phyloP scores from a whole-genome alignment of 2,329 filamentous ascomycete genomes.

The Cercospora beticola region DNA sequence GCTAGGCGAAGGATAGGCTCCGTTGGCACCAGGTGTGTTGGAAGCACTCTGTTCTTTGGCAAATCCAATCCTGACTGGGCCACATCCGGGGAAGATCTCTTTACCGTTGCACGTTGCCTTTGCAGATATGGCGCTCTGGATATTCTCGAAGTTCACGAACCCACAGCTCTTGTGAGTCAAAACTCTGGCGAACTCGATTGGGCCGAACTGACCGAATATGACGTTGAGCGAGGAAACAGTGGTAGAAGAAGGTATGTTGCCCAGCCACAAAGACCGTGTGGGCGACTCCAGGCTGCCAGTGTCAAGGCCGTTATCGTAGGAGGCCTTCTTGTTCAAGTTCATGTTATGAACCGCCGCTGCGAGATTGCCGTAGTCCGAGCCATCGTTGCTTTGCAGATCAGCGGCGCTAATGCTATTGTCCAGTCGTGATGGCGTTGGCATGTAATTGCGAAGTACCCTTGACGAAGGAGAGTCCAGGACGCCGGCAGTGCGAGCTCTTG shows the following conservation, averaged over 20 bases:
- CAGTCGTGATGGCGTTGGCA: conserved; percentile 72
- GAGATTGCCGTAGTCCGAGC: conserved; percentile 75
- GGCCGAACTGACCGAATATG: conserved; percentile 91
- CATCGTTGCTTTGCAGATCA: conserved; percentile 72
- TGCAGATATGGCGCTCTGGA: conserved; percentile 87
- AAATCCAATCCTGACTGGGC: conserved; percentile 92
- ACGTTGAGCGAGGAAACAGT: conserved; percentile 92
- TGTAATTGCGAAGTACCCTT: conserved; percentile 66
- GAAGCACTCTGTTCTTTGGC: conserved; percentile 92
- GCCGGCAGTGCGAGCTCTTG: conserved; percentile 86
- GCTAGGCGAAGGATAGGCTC: conserved; percentile 84
- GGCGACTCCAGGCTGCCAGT: conserved; percentile 71
- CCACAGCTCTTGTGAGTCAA: conserved; percentile 98
- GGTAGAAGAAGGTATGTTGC: conserved; percentile 94
- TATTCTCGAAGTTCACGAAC: conserved; percentile 93
- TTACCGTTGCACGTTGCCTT: conserved; percentile 89
- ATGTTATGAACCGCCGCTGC: conserved; percentile 80
- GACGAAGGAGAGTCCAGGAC: conserved; percentile 76
- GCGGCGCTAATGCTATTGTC: conserved; percentile 73
- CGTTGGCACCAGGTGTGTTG: conserved; percentile 82
- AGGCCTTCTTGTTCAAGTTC: conserved; percentile 65
- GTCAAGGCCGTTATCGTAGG: conserved; percentile 64
- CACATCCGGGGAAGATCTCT: conserved; percentile 96
- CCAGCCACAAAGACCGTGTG: conserved; percentile 92
- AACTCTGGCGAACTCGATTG: conserved; percentile 87